phyloP scores from a whole-genome alignment of 1,284 basidiomycete species.

The Tausonia pullulans region DNA sequence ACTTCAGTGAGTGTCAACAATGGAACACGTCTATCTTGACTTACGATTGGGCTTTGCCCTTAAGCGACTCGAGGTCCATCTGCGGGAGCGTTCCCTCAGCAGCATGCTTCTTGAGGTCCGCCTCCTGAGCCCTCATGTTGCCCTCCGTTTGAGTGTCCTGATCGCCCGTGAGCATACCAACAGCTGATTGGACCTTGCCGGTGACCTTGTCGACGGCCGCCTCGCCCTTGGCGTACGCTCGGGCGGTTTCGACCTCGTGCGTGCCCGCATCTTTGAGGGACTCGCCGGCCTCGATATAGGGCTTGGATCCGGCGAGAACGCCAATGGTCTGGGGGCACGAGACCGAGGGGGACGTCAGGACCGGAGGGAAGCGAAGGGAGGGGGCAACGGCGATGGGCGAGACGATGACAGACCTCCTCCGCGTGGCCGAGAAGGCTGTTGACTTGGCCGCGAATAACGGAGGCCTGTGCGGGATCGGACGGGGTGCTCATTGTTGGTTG shows the following conservation, averaged over 20 bases:
- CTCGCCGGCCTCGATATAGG: conserved; percentile 26
- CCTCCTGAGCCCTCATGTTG: conserved; percentile 30
- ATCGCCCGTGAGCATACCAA: conserved; percentile 32
- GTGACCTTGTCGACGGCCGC: conserved; percentile 25
- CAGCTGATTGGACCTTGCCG: conserved; percentile 32
- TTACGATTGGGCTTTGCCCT: conserved; percentile 18
- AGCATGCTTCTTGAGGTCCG: conserved; percentile 28
- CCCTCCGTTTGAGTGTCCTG: conserved; percentile 29
- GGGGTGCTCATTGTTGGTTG: too few relatives aligned
- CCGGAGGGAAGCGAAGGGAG: not conserved
- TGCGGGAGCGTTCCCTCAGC: conserved; percentile 16
- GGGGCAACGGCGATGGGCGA: too few relatives aligned
- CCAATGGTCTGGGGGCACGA: conserved; percentile 3
- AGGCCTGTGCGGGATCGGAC: too few relatives aligned
- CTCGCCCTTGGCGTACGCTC: conserved; percentile 25
- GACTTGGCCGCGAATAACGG: too few relatives aligned
- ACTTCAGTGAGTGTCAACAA: conserved; percentile 14
- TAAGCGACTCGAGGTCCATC: conserved; percentile 11
- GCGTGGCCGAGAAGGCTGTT: too few relatives aligned
- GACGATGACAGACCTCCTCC: too few relatives aligned
- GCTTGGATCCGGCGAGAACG: conserved; percentile 9
- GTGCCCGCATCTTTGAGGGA: conserved; percentile 25
- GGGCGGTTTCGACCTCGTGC: conserved; percentile 29
- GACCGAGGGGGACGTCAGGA: not conserved
- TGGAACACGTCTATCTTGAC: conserved; percentile 20